These are phyloP conservation scores for Suillus paluster DNA, from an alignment of 768 basidiomycete genomes.

Conservation along the genomic window DNA sequence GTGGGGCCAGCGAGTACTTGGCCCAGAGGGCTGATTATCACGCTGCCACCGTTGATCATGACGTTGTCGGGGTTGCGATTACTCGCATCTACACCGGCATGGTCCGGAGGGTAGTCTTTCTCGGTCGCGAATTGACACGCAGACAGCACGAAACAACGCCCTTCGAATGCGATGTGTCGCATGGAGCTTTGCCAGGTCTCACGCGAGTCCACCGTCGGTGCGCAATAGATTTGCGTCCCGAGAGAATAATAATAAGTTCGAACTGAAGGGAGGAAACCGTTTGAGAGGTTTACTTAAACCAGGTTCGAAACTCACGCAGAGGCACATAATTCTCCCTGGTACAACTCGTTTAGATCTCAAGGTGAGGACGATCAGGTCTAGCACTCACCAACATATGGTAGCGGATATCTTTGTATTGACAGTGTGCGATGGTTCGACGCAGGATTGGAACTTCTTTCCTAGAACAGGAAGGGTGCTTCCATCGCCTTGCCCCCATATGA, in stretches of 20 bases:
- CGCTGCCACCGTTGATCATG: constrained; percentile 65
- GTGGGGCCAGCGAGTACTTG: constrained; percentile 63
- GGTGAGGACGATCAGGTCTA: neutral
- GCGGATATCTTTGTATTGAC: constrained; percentile 54
- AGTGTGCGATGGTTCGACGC: constrained; percentile 16
- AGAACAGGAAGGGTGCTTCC: constrained; percentile 56
- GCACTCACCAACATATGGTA: constrained; percentile 59
- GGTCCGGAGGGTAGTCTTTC: constrained; percentile 54
- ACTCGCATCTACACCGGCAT: constrained; percentile 45
- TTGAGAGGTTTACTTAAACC: neutral
- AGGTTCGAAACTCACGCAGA: constrained; percentile 43
- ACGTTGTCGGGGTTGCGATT: constrained; percentile 49
- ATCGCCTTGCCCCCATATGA: constrained; percentile 68
- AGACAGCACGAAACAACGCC: constrained; percentile 69
- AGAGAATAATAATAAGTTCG: constrained; percentile 62
- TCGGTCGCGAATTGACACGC: constrained; percentile 63
- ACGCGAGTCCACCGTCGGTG: constrained; percentile 66
- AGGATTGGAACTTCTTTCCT: constrained; percentile 40
- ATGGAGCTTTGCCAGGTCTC: constrained; percentile 61
- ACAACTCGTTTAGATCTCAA: neutral
- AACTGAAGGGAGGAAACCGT: constrained; percentile 38
- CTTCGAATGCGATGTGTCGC: constrained; percentile 68
- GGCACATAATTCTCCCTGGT: constrained; percentile 76
- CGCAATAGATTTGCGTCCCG: constrained; percentile 65
- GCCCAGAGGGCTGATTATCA: constrained; percentile 64